Conservation (phyloP, 495 filamentous ascomycete species). For the Mycothermus thermophilus region DNA sequence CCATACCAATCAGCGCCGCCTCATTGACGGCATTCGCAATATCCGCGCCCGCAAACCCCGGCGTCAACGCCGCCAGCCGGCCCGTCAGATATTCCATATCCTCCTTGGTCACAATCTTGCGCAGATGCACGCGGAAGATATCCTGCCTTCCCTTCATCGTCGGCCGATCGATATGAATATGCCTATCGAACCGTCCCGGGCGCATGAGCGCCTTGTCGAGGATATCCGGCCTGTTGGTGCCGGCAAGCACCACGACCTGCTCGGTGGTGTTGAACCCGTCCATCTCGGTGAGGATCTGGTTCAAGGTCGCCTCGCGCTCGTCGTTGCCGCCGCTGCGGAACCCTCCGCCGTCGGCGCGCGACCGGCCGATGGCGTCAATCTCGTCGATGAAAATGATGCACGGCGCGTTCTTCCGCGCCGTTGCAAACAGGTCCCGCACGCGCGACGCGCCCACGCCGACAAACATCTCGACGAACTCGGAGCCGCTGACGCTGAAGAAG, state of each 20-base stretch:
- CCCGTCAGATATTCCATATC: constrained; percentile 78
- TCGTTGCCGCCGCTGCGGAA: constrained; percentile 82
- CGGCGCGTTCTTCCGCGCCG: constrained; percentile 85
- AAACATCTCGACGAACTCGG: constrained; percentile 99
- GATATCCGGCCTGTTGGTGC: constrained; percentile 88
- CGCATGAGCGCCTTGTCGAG: constrained; percentile 93
- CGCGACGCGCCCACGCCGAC: constrained; percentile 94
- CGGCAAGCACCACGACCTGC: constrained; percentile 94
- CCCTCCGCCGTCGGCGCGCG: constrained; percentile 52
- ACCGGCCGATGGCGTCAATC: constrained; percentile 94
- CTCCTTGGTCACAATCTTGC: constrained; percentile 82
- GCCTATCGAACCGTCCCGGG: constrained; percentile 89
- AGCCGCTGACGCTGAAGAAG: constrained; percentile 96
- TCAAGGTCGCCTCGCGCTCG: constrained; percentile 89
- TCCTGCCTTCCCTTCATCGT: constrained; percentile 95
- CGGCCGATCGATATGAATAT: constrained; percentile 83
- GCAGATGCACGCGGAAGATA: constrained; percentile 86
- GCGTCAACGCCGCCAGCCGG: constrained; percentile 78
- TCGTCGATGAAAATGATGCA: constrained; percentile 99
- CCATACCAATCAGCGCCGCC: constrained; percentile 88
- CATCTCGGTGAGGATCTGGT: constrained; percentile 98
- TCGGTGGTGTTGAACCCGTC: constrained; percentile 97
- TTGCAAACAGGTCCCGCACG: constrained; percentile 89
- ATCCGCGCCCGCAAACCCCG: constrained; percentile 92
- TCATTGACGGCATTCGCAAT: constrained; percentile 98